Conservation (phyloP, 345 rosid genomes). For the Cochlearia excelsa region DNA sequence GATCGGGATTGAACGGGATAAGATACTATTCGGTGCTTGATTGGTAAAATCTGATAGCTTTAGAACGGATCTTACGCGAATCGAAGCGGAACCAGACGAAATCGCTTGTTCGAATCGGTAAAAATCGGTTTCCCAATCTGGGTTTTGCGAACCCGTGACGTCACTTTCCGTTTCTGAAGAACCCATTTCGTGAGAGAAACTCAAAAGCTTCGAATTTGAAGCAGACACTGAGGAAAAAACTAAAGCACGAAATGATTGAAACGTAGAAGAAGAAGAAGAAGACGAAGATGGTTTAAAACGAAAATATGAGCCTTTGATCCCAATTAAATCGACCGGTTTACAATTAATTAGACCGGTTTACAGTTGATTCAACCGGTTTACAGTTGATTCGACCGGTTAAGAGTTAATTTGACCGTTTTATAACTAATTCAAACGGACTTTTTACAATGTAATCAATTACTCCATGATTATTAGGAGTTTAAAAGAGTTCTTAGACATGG, state of each 20-base stretch:
- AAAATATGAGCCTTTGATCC: too few relatives aligned
- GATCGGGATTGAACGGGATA: conserved; percentile 38
- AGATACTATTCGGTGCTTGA: conserved; percentile 34
- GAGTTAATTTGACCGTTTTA: too few relatives aligned
- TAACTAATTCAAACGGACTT: too few relatives aligned
- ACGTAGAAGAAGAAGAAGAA: neutral
- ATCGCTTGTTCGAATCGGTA: conserved; percentile 37
- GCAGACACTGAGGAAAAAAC: neutral
- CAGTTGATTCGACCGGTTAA: too few relatives aligned
- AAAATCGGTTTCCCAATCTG: conserved; percentile 48
- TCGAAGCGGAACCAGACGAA: conserved; percentile 34
- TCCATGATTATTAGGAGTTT: too few relatives aligned
- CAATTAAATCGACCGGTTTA: too few relatives aligned
- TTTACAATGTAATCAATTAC: too few relatives aligned
- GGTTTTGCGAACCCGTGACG: conserved; percentile 5
- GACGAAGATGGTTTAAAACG: neutral
- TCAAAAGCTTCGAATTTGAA: neutral
- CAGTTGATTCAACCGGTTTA: too few relatives aligned
- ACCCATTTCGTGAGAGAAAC: conserved; percentile 17
- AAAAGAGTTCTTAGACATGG: too few relatives aligned
- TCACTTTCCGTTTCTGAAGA: conserved; percentile 16
- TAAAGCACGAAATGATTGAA: conserved; percentile 5
- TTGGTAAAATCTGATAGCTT: conserved; percentile 39
- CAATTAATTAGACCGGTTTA: too few relatives aligned
- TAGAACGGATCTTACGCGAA: conserved; percentile 39